Percentiles rank a stretch among this genome's conserved stretches.
Evolutionary conservation across 148 eudicot genomes (phyloP).

Genomic region (Vaccinium darrowii): DNA sequence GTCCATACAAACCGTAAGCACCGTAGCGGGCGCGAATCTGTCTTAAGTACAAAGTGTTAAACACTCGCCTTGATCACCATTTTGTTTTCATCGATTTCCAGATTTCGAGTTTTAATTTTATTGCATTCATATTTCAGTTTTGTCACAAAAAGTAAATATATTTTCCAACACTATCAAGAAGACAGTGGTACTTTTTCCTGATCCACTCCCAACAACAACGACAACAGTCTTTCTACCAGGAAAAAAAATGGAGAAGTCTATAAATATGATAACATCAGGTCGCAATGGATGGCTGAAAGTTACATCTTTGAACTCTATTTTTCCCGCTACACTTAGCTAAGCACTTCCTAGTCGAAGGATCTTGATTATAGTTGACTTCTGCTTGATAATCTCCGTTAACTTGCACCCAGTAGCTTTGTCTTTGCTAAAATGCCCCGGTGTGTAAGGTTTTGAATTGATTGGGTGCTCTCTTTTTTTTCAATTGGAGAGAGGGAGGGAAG

Average conservation of each 20-base stretch:
- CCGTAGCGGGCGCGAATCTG: no score
- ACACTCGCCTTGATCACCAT: no score
- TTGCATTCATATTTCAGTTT: no score
- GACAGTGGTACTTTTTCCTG: slow-evolving; percentile 95
- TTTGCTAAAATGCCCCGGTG: slow-evolving; percentile 86
- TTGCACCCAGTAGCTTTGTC: slow-evolving; percentile 96
- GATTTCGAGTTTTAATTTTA: no score
- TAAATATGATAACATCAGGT: slow-evolving; percentile 86
- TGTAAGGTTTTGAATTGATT: no score
- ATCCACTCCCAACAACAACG: slow-evolving; percentile 97
- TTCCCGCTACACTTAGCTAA: slow-evolving; percentile 73
- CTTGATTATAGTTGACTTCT: slow-evolving; percentile 80
- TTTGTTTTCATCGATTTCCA: no score
- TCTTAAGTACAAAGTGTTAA: no score
- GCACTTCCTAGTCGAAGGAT: slow-evolving; percentile 59
- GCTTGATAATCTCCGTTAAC: slow-evolving; percentile 91
- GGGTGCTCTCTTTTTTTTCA: no score
- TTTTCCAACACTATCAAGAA: slow-evolving; percentile 51
- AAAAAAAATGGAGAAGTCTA: slow-evolving; percentile 86
- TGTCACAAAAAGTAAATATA: no score
- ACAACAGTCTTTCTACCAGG: slow-evolving; percentile 94
- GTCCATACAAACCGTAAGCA: no score
- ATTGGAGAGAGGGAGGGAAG: no score
- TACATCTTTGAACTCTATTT: slow-evolving; percentile 83
- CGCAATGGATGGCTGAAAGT: slow-evolving; percentile 90